Evolutionary conservation across 176 grass and related monocot genomes (phyloP).

Genomic region (Typha latifolia): DNA sequence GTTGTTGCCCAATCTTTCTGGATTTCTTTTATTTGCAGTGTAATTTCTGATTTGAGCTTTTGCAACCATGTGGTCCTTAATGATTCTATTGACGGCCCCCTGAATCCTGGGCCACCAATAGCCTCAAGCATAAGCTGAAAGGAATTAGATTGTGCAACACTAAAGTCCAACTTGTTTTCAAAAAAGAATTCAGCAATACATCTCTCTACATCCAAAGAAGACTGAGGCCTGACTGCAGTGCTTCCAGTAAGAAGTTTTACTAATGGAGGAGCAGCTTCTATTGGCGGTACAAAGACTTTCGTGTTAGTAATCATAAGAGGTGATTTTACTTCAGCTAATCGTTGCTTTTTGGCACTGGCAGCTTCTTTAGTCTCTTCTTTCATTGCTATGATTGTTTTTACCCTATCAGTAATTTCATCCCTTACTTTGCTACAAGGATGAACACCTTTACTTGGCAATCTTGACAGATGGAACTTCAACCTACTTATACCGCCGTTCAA

Average conservation of each 20-base stretch:
- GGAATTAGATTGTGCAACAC: slow-evolving; percentile 50
- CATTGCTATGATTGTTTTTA: slow-evolving; percentile 62
- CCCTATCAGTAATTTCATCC: slow-evolving; percentile 56
- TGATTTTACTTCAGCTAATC: slow-evolving; percentile 27
- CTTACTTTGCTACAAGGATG: slow-evolving; percentile 69
- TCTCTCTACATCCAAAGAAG: slow-evolving; percentile 48
- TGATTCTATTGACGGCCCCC: slow-evolving; percentile 46
- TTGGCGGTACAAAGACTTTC: slow-evolving; percentile 24
- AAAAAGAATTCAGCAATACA: slow-evolving; percentile 97
- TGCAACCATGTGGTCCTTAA: slow-evolving; percentile 66
- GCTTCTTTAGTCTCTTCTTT: slow-evolving; percentile 80
- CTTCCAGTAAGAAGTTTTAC: slow-evolving; percentile 18
- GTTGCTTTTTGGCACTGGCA: slow-evolving; percentile 50
- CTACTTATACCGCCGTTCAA: slow-evolving; percentile 90
- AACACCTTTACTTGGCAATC: slow-evolving; percentile 78
- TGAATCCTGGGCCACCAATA: slow-evolving; percentile 62
- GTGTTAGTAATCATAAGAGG: slow-evolving; percentile 8
- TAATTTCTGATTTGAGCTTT: slow-evolving; percentile 66
- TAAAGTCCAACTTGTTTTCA: slow-evolving; percentile 85
- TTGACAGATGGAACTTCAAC: slow-evolving; percentile 89
- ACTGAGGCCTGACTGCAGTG: slow-evolving; percentile 22
- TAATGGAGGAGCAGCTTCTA: slow-evolving; percentile 26
- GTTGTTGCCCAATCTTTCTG: slow-evolving; percentile 86
- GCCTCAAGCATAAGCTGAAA: slow-evolving; percentile 67
- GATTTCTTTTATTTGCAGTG: slow-evolving; percentile 57